Evolutionary conservation across 169 alveolate genomes (phyloP).

Genomic region (Cytauxzoon felis): DNA sequence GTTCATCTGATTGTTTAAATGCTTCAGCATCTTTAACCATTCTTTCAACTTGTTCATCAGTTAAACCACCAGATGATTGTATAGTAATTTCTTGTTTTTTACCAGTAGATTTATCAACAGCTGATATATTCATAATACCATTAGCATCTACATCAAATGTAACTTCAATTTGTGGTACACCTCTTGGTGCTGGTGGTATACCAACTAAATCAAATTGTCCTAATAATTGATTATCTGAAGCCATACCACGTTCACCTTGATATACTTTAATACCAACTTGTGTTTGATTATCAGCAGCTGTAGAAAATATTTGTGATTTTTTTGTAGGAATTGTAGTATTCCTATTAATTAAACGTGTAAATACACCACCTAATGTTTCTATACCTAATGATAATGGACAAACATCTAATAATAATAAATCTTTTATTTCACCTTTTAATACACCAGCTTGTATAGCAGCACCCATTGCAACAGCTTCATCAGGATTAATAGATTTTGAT

Average conservation of each 20-base stretch:
- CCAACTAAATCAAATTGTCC: slow-evolving; percentile 97
- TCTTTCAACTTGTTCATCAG: slow-evolving; percentile 87
- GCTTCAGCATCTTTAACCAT: slow-evolving; percentile 97
- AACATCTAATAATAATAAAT: slow-evolving; percentile 93
- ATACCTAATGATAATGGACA: slow-evolving; percentile 93
- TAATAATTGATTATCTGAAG: slow-evolving; percentile 93
- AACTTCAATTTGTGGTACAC: slow-evolving; percentile 92
- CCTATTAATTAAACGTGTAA: slow-evolving; percentile 93
- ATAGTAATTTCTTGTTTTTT: slow-evolving; percentile 92
- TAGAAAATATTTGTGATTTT: slow-evolving; percentile 95
- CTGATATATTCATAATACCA: slow-evolving; percentile 96
- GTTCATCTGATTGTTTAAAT: slow-evolving; percentile 90
- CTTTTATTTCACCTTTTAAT: slow-evolving; percentile 95
- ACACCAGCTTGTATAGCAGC: slow-evolving; percentile 99
- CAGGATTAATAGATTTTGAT: slow-evolving; percentile 97
- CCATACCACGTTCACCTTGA: slow-evolving; percentile 99
- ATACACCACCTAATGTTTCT: slow-evolving; percentile 97
- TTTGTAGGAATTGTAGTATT: slow-evolving; percentile 98
- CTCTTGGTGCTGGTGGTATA: slow-evolving; percentile 98
- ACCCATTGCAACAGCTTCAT: slow-evolving; percentile 99
- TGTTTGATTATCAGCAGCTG: slow-evolving; percentile 97
- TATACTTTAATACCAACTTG: slow-evolving; percentile 96
- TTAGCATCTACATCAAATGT: slow-evolving; percentile 97
- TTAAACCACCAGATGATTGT: slow-evolving; percentile 94
- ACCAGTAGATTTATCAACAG: slow-evolving; percentile 96